A percentile compares a stretch with the other conserved stretches of the same genome.
phyloP scores from a whole-genome alignment of 1,284 basidiomycete species.

The Chondrostereum purpureum region DNA sequence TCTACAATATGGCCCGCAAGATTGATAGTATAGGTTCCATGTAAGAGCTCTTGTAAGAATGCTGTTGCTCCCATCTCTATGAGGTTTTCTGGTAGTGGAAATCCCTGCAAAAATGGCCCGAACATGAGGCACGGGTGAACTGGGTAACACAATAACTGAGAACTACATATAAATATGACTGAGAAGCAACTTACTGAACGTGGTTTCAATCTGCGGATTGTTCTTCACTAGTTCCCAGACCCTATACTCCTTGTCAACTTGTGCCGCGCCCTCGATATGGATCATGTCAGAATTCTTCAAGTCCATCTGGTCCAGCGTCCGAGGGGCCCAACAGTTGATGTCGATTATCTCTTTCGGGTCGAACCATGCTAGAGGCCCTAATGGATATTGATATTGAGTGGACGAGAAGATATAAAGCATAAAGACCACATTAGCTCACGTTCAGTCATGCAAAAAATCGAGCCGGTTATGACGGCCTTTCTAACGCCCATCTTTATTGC shows the following conservation, averaged over 20 bases:
- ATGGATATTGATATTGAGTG: too few relatives aligned
- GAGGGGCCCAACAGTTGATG: conserved; percentile 12
- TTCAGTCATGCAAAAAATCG: conserved; percentile 20
- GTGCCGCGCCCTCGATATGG: conserved; percentile 20
- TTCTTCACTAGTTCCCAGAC: conserved; percentile 22
- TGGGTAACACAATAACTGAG: too few relatives aligned
- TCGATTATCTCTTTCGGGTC: conserved; percentile 2
- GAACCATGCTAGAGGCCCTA: neutral
- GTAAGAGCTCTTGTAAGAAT: conserved; percentile 22
- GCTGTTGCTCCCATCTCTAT: conserved; percentile 22
- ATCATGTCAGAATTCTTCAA: conserved; percentile 11
- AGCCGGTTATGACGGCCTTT: conserved; percentile 27
- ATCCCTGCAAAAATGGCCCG: conserved; percentile 23
- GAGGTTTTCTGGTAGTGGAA: conserved; percentile 19
- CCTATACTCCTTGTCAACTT: conserved; percentile 21
- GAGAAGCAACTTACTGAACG: conserved; percentile 16
- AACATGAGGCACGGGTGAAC: conserved; percentile 27
- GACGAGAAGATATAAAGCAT: neutral
- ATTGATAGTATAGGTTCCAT: conserved; percentile 17
- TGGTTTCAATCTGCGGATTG: conserved; percentile 20
- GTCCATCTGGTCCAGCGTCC: conserved; percentile 16
- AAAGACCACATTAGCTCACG: too few relatives aligned
- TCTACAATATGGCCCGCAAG: conserved; percentile 21
- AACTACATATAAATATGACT: too few relatives aligned
- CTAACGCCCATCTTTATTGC: conserved; percentile 24